phyloP scores from a whole-genome alignment of 345 rosid genomes.

The Eucalyptus erythrocorys region DNA sequence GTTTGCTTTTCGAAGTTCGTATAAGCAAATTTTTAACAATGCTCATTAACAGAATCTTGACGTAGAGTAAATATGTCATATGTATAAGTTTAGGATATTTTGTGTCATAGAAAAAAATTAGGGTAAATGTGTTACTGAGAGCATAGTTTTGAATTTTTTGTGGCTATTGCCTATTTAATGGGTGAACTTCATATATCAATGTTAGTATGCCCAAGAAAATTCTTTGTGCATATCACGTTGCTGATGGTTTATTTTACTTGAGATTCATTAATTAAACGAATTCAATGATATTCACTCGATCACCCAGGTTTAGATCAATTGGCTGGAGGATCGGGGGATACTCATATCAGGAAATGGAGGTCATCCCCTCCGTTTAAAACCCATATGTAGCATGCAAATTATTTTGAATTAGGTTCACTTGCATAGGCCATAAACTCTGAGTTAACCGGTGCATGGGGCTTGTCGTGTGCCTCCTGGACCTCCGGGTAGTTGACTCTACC shows the following conservation, averaged over 20 bases:
- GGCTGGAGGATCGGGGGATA: neutral
- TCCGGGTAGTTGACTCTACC: neutral
- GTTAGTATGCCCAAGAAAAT: neutral
- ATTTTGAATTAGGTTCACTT: neutral
- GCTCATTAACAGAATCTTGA: too few species aligned
- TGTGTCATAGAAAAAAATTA: too few species aligned
- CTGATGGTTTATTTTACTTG: neutral
- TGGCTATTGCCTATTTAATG: neutral
- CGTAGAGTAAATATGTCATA: too few species aligned
- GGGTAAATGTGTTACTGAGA: too few species aligned
- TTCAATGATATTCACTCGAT: neutral
- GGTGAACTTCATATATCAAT: neutral
- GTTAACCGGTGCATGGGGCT: neutral
- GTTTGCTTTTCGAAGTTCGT: too few species aligned
- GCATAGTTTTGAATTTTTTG: too few species aligned
- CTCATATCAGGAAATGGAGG: neutral
- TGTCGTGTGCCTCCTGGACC: neutral
- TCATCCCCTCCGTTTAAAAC: neutral
- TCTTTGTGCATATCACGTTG: neutral
- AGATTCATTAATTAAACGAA: neutral
- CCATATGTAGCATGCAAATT: neutral
- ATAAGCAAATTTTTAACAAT: accelerated
- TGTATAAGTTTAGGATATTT: too few species aligned
- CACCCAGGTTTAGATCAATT: neutral
- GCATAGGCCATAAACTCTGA: neutral